Conservation (phyloP, 495 filamentous ascomycete species). For the Parathielavia appendiculata region DNA sequence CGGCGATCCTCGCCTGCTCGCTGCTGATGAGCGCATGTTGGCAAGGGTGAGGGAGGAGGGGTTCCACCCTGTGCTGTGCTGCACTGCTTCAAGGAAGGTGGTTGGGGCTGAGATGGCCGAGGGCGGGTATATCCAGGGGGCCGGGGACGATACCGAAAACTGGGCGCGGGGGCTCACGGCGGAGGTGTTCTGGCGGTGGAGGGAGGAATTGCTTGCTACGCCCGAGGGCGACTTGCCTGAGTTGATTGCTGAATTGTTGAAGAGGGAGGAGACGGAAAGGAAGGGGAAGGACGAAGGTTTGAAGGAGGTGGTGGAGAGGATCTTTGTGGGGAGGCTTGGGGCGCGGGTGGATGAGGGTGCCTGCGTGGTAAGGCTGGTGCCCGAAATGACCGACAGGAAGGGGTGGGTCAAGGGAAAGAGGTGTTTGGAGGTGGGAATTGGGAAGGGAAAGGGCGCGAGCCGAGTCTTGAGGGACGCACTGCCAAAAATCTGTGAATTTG, state of each 20-base stretch:
- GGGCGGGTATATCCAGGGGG: conserved; percentile 86
- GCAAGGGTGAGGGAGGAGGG: conserved; percentile 40
- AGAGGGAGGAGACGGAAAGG: conserved; percentile 39
- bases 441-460: conserved; percentile 64
- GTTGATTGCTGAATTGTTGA: conserved; percentile 55
- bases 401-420: conserved; percentile 33
- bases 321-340: conserved; percentile 33
- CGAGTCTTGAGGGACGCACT: conserved; percentile 66
- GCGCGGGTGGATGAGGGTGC: conserved; percentile 16
- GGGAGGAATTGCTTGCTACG: conserved; percentile 49
- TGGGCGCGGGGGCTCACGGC: conserved; percentile 80
- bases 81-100: conserved; percentile 67
- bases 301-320: conserved; percentile 30
- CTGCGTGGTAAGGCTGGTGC: conserved; percentile 30
- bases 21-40: conserved; percentile 22
- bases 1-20: background rate
- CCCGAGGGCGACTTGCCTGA: conserved; percentile 60
- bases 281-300: conserved; percentile 13
- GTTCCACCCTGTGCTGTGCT: conserved; percentile 70
- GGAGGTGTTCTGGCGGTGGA: conserved; percentile 69
- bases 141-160: conserved; percentile 85
- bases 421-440: conserved; percentile 59
- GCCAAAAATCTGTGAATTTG: conserved; percentile 50
- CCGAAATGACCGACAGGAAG: conserved; percentile 31
- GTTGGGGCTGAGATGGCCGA: conserved; percentile 58